These are phyloP conservation scores for Panellus pusillus DNA, from an alignment of 768 basidiomycete genomes.

Conservation along the genomic window DNA sequence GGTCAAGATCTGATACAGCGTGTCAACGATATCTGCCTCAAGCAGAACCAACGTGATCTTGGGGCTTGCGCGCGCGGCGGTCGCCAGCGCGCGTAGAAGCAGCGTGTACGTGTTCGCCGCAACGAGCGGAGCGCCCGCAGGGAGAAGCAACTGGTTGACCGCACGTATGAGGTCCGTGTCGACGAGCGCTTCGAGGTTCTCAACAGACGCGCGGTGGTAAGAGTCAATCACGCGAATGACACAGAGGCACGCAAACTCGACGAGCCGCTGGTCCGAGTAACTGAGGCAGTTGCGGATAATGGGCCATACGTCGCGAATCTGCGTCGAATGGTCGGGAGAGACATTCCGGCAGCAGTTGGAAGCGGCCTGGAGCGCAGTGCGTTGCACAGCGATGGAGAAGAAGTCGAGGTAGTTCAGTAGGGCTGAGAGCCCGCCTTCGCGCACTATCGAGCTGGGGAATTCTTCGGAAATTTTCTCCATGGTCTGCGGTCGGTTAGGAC, in stretches of 20 bases:
- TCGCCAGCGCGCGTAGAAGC: slow-evolving; percentile 82
- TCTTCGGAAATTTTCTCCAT: slow-evolving; percentile 98
- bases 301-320: slow-evolving; percentile 88
- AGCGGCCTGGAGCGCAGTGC: slow-evolving; percentile 94
- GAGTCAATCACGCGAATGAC: slow-evolving; percentile 94
- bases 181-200: slow-evolving; percentile 84
- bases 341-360: slow-evolving; percentile 96
- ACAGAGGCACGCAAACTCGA: slow-evolving; percentile 93
- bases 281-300: slow-evolving; percentile 90
- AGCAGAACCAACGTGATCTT: slow-evolving; percentile 84
- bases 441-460: slow-evolving; percentile 92
- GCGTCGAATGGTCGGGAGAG: slow-evolving; percentile 82
- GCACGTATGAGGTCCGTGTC: slow-evolving; percentile 78
- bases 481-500: slow-evolving; percentile 54
- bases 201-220: slow-evolving; percentile 81
- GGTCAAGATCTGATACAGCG: slow-evolving; percentile 91
- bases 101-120: slow-evolving; percentile 87
- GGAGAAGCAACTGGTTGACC: slow-evolving; percentile 81
- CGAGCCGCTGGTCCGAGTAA: slow-evolving; percentile 94
- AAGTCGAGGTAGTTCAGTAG: slow-evolving; percentile 96
- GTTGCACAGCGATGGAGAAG: slow-evolving; percentile 96
- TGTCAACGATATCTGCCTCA: slow-evolving; percentile 91
- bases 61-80: slow-evolving; percentile 84
- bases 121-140: slow-evolving; percentile 83
- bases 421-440: slow-evolving; percentile 92